phyloP scores from a whole-genome alignment of 2,329 filamentous ascomycete species.

The Penicillium sp. region DNA sequence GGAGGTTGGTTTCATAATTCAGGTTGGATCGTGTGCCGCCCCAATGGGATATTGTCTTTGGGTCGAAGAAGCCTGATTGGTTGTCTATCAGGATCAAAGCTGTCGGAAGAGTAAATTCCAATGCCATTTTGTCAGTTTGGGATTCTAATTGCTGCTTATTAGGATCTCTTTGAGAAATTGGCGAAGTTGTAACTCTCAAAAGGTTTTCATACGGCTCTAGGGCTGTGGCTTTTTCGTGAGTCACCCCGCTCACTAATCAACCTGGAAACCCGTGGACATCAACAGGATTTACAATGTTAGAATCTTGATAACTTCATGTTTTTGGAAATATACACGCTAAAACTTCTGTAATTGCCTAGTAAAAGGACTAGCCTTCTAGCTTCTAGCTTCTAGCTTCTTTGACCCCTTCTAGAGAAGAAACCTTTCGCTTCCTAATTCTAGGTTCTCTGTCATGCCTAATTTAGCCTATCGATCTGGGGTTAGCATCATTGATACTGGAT shows the following conservation, averaged over 20 bases:
- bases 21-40: slow-evolving; percentile 48
- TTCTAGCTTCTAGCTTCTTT: background rate
- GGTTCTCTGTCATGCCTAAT: background rate
- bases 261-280: background rate
- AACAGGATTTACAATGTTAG: background rate
- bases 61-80: slow-evolving; percentile 45
- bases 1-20: slow-evolving; percentile 45
- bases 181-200: too few relatives aligned
- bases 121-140: slow-evolving; percentile 13
- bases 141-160: background rate
- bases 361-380: background rate
- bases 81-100: slow-evolving; percentile 52
- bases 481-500: background rate
- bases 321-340: background rate
- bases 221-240: background rate
- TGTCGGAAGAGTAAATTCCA: slow-evolving; percentile 33
- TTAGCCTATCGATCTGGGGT: background rate
- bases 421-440: background rate
- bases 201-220: background rate
- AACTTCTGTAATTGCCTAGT: background rate
- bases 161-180: too few relatives aligned
- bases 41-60: slow-evolving; percentile 35
- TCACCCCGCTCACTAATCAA: background rate
- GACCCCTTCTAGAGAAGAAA: background rate
- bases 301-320: background rate